Evolutionary conservation across 1,139 yeast genomes (phyloP), one percentile per base, ranked within the genome.

Genomic region (Hyphopichia khmerensis): DNA sequence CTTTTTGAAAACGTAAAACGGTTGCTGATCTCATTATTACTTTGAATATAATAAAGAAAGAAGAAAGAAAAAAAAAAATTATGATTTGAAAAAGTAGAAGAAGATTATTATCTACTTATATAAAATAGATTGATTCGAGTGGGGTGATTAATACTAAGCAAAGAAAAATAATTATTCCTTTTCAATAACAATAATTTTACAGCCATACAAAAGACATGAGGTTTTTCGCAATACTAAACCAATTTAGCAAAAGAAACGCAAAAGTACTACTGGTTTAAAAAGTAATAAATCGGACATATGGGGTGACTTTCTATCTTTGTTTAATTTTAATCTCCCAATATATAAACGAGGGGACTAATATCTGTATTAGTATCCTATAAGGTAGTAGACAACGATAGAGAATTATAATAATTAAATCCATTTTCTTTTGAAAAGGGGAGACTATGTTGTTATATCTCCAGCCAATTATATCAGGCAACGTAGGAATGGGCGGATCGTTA

Each of bases 1-100:
- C 50, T 35, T 49, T 50, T 32, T 50, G 45, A 40, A 51, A 51
- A 19, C 46, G 41, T 40, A 46, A 40, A 29, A 42, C 42, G 29
- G 48, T 41, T 10, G 43, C 46, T 15, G 54, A 39, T 51, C 59
- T 53, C 26, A 27, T 27, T 14, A 32, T 32, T n/a, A n/a, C n/a
- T n/a, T n/a, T n/a, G n/a, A n/a, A n/a, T n/a, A n/a, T n/a, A n/a
- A n/a, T n/a, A n/a, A n/a, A n/a, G n/a, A n/a, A n/a, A n/a, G 18
- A 5, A 15, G 9, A 14, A 26, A 26, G 29, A 26, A 26, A 7
- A 13, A 26, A 26, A 26, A 26, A 26, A 26, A 26, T n/a, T n/a
- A n/a, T n/a, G 24, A 11, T 26, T 26, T 9, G 29, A 8, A 3
- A 8, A 19, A 29, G 13, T 10, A 34, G 13, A 15, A 23, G 19